Conservation (phyloP, 768 basidiomycete genomes). For the Amanita pallidorosea region DNA sequence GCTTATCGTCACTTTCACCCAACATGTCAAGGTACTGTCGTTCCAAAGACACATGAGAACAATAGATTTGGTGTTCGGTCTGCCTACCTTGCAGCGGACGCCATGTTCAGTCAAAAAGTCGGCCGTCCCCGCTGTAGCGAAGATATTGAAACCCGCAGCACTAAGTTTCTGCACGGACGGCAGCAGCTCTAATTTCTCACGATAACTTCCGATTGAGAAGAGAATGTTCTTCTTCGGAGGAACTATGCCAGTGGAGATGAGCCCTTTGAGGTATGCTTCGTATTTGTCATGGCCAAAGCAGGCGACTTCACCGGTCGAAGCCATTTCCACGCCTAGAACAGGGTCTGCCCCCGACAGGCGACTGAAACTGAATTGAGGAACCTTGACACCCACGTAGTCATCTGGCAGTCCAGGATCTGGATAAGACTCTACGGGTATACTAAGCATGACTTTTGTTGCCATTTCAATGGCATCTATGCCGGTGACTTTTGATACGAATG, state of each 20-base stretch:
- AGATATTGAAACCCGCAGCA: slow-evolving; percentile 88
- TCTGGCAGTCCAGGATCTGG: slow-evolving; percentile 79
- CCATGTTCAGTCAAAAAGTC: slow-evolving; percentile 97
- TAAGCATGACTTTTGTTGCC: slow-evolving; percentile 98
- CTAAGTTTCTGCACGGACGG: slow-evolving; percentile 94
- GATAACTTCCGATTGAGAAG: slow-evolving; percentile 92
- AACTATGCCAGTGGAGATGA: slow-evolving; percentile 92
- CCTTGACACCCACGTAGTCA: slow-evolving; percentile 98
- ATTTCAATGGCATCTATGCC: slow-evolving; percentile 97
- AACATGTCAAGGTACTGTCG: slow-evolving; percentile 81
- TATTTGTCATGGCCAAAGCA: slow-evolving; percentile 98
- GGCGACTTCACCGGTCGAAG: slow-evolving; percentile 97
- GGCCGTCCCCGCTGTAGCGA: slow-evolving; percentile 93
- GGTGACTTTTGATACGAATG: slow-evolving; percentile 98
- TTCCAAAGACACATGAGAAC: background rate
- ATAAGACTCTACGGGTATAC: slow-evolving; percentile 79
- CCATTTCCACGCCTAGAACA: slow-evolving; percentile 98
- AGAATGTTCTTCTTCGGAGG: slow-evolving; percentile 96
- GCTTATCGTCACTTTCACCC: slow-evolving; percentile 56
- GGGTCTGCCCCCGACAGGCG: slow-evolving; percentile 96
- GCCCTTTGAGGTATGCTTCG: slow-evolving; percentile 95
- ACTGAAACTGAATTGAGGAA: slow-evolving; percentile 99
- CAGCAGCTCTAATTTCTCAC: slow-evolving; percentile 94
- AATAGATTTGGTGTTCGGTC: background rate
- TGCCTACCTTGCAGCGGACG: slow-evolving; percentile 81